Conservation (phyloP, 192 early-diverging fungal genomes). For the Coemansia sp. region DNA sequence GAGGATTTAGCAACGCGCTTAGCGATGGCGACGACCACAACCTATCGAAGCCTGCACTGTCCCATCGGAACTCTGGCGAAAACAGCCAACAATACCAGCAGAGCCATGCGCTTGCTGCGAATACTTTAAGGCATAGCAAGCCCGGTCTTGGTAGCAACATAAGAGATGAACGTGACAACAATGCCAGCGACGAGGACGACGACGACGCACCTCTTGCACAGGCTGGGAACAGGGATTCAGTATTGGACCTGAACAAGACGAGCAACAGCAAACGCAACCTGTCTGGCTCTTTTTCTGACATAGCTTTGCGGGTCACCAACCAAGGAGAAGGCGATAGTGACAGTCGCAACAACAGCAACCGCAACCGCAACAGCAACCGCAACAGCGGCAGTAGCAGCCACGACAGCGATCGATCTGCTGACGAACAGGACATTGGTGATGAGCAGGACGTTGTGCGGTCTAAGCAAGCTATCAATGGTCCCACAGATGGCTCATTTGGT, state of each 20-base stretch:
- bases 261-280: not conserved
- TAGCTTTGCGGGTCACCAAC: conserved; percentile 1
- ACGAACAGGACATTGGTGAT: conserved; percentile 2
- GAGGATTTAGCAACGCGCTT: conserved; percentile 3
- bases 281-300: not conserved
- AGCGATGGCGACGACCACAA: not conserved
- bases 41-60: not conserved
- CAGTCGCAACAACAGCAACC: no score
- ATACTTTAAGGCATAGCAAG: not conserved
- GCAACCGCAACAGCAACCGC: no score
- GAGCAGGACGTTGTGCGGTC: not conserved
- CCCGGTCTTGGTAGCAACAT: not conserved
- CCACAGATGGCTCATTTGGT: not conserved
- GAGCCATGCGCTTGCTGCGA: not conserved
- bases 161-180: no score
- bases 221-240: not conserved
- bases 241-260: not conserved
- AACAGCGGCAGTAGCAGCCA: not conserved
- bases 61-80: not conserved
- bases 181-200: not conserved
- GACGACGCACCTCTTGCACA: conserved; percentile 3
- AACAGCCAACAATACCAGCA: not conserved
- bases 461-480: not conserved
- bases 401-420: conserved; percentile 8
- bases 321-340: not conserved